A percentile compares a stretch with the other conserved stretches of the same genome.
These are phyloP conservation scores for Lactarius pseudohatsudake DNA, from an alignment of 768 basidiomycete species.

Conservation along the genomic window DNA sequence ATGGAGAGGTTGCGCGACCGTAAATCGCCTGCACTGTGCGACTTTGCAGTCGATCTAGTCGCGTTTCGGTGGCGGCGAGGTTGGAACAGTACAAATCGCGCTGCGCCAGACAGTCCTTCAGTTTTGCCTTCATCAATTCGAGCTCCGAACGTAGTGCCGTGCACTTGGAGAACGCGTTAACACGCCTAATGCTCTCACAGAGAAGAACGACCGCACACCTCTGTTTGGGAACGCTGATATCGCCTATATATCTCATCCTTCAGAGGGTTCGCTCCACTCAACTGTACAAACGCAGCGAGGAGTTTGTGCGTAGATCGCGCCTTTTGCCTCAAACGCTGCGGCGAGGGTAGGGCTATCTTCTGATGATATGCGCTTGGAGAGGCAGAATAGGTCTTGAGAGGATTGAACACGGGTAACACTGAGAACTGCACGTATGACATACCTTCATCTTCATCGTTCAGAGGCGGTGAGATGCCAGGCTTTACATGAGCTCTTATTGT, in stretches of 20 bases:
- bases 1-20: conserved; percentile 13
- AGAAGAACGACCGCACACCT: conserved; percentile 45
- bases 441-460: conserved; percentile 35
- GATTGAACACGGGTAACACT: conserved; percentile 29
- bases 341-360: conserved; percentile 32
- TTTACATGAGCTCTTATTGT: conserved; percentile 60
- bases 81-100: conserved; percentile 50
- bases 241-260: conserved; percentile 44
- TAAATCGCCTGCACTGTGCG: conserved; percentile 41
- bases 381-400: conserved; percentile 17
- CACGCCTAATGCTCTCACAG: not conserved
- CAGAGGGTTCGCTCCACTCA: conserved; percentile 39
- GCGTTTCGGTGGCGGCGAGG: conserved; percentile 57
- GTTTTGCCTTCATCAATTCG: conserved; percentile 46
- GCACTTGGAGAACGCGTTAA: conserved; percentile 43
- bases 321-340: conserved; percentile 52
- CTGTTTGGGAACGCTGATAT: conserved; percentile 56
- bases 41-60: conserved; percentile 60
- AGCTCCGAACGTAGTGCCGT: conserved; percentile 59
- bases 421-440: conserved; percentile 6
- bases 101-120: conserved; percentile 51
- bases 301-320: conserved; percentile 58
- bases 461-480: conserved; percentile 48
- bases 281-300: conserved; percentile 55
- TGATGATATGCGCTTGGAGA: conserved; percentile 33